A percentile compares a stretch with the other conserved stretches of the same genome.
These are phyloP conservation scores for Casuarina glauca DNA, from an alignment of 306 rosid species.

Conservation along the genomic window DNA sequence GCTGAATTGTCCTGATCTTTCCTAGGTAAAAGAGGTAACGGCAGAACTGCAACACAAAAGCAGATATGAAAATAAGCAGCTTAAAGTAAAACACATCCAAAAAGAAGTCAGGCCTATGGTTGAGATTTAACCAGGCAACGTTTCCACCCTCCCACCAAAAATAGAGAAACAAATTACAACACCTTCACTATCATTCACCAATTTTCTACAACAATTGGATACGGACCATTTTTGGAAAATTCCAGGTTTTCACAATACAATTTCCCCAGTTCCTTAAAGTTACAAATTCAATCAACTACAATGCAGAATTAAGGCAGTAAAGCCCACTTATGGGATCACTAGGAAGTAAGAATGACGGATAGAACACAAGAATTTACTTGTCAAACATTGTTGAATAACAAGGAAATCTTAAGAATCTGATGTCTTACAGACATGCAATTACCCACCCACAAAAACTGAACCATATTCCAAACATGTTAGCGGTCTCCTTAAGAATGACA, in stretches of 20 bases:
- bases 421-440: not conserved
- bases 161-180: not conserved
- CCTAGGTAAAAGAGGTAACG: conserved; percentile 95
- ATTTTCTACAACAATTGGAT: not conserved
- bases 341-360: not conserved
- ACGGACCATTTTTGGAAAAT: not conserved
- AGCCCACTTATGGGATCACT: not conserved
- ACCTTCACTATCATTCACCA: not conserved
- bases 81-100: not conserved
- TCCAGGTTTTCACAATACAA: not conserved
- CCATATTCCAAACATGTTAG: not conserved
- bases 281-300: not conserved
- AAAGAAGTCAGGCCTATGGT: not conserved
- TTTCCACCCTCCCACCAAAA: not conserved
- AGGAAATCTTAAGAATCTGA: not conserved
- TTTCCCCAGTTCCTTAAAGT: not conserved
- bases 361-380: not conserved
- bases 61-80: conserved; percentile 16
- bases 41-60: conserved; percentile 62
- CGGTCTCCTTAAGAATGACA: not conserved
- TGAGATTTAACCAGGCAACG: not conserved
- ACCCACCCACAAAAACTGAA: not conserved
- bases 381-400: not conserved
- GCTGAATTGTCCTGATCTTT: conserved; percentile 89
- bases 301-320: not conserved